phyloP scores from a whole-genome alignment of 1,139 yeast genomes.

The Candida neerlandica region DNA sequence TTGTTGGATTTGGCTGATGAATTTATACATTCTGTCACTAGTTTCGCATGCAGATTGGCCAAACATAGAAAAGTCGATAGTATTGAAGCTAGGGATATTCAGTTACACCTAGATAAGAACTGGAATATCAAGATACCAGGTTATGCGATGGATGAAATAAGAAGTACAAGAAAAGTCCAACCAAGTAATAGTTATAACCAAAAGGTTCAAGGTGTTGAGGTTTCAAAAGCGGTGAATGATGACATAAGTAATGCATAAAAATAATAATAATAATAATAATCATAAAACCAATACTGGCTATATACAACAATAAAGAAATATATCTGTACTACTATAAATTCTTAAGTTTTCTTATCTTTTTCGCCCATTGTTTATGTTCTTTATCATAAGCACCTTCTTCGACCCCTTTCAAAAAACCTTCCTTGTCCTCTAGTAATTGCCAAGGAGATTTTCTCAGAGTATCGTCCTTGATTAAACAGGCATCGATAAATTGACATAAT shows the following conservation, averaged over 20 bases:
- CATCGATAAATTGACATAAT: conserved; percentile 65
- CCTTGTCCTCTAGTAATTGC: conserved; percentile 47
- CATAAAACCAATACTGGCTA: background rate
- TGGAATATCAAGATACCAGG: conserved; percentile 98
- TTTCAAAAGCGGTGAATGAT: conserved; percentile 29
- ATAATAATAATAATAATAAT: background rate
- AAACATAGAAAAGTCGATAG: conserved; percentile 90
- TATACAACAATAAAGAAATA: background rate
- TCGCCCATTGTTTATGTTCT: conserved; percentile 54
- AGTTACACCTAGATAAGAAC: conserved; percentile 87
- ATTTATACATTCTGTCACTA: conserved; percentile 85
- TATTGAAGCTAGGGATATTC: conserved; percentile 87
- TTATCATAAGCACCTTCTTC: conserved; percentile 44
- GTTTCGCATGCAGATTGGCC: conserved; percentile 95
- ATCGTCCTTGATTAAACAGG: conserved; percentile 70
- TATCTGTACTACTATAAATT: background rate
- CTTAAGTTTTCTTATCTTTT: conserved; percentile 32
- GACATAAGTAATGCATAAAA: conserved; percentile 15
- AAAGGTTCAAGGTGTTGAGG: conserved; percentile 48
- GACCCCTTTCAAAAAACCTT: conserved; percentile 49
- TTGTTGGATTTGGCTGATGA: conserved; percentile 94
- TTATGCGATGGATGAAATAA: conserved; percentile 88
- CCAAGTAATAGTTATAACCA: conserved; percentile 76
- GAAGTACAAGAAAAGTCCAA: conserved; percentile 79
- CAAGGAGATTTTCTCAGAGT: conserved; percentile 62